A percentile compares a stretch with the other conserved stretches of the same genome.
These are phyloP conservation scores for Pythium aquatile DNA, from an alignment of 352 stramenopile species.

Conservation along the genomic window DNA sequence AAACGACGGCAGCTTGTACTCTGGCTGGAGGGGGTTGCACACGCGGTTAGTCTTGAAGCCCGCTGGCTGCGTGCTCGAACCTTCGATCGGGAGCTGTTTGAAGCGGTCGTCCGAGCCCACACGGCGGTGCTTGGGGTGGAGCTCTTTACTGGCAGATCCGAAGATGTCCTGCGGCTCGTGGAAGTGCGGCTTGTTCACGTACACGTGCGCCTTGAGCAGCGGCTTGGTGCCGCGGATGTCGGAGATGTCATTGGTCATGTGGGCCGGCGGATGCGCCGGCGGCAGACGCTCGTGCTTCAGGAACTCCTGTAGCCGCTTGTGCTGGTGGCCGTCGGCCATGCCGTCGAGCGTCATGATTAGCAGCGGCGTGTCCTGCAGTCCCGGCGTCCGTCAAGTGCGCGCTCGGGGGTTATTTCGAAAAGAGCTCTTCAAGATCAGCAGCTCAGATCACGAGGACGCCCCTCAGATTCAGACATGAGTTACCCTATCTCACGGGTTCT, in stretches of 20 bases:
- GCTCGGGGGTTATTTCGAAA: neutral
- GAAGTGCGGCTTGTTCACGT: conserved; percentile 66
- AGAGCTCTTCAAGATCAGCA: conserved; percentile 6
- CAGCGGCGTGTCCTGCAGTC: neutral
- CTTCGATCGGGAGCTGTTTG: conserved; percentile 70
- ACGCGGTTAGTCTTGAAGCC: conserved; percentile 68
- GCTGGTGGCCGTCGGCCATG: conserved; percentile 29
- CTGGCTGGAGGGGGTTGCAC: conserved; percentile 58
- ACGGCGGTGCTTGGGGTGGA: conserved; percentile 51
- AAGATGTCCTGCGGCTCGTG: conserved; percentile 58
- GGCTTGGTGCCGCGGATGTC: conserved; percentile 55
- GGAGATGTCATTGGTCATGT: conserved; percentile 62
- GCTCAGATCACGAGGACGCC: neutral
- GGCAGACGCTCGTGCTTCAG: conserved; percentile 37
- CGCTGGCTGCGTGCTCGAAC: conserved; percentile 40
- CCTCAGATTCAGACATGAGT: conserved; percentile 7
- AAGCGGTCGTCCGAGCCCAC: conserved; percentile 59
- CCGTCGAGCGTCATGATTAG: conserved; percentile 9
- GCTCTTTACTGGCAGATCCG: conserved; percentile 55
- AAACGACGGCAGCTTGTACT: conserved; percentile 61
- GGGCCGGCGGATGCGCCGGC: conserved; percentile 31
- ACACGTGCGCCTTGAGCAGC: conserved; percentile 60
- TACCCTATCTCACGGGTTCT: conserved; percentile 4
- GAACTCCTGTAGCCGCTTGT: conserved; percentile 43
- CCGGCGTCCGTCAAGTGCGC: neutral